Percentiles rank a stretch among this genome's conserved stretches.
Conservation (phyloP, 2,329 filamentous ascomycete species). For the Pleomassaria siparia region DNA sequence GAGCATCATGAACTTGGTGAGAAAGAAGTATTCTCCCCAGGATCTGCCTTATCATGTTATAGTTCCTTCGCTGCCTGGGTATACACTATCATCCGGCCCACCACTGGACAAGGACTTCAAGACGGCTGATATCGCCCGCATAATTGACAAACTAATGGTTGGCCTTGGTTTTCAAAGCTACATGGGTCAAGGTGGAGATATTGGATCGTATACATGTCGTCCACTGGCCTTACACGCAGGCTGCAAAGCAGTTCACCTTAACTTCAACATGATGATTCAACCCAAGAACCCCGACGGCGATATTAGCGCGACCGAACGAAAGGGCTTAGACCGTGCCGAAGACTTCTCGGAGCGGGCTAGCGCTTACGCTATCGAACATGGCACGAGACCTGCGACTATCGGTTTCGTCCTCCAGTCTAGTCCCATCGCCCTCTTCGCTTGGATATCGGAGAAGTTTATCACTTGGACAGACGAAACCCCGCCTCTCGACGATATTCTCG, state of each 20-base stretch:
- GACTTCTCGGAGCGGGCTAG: conserved; percentile 47
- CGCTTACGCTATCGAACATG: conserved; percentile 57
- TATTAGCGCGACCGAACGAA: conserved; percentile 39
- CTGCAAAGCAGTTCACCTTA: conserved; percentile 50
- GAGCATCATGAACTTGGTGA: conserved; percentile 51
- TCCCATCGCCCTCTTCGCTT: conserved; percentile 60
- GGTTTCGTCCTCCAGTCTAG: conserved; percentile 56
- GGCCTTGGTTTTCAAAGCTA: conserved; percentile 58
- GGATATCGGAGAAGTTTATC: conserved; percentile 61
- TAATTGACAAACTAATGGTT: conserved; percentile 56
- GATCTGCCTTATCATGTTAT: conserved; percentile 61
- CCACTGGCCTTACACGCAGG: too few relatives aligned
- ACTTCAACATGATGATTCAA: conserved; percentile 27
- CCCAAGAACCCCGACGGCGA: conserved; percentile 21
- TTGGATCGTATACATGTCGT: too few relatives aligned
- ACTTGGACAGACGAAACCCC: conserved; percentile 46
- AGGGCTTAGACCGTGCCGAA: conserved; percentile 39
- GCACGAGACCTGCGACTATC: conserved; percentile 58
- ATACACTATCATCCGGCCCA: conserved; percentile 52
- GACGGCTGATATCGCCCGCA: conserved; percentile 42
- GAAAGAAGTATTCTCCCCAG: conserved; percentile 51
- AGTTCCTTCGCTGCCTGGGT: conserved; percentile 59
- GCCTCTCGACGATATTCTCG: conserved; percentile 48
- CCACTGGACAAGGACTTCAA: conserved; percentile 50
- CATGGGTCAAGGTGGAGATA: conserved; percentile 59